Conservation (phyloP, 495 filamentous ascomycete species). For the Podospora australis region DNA sequence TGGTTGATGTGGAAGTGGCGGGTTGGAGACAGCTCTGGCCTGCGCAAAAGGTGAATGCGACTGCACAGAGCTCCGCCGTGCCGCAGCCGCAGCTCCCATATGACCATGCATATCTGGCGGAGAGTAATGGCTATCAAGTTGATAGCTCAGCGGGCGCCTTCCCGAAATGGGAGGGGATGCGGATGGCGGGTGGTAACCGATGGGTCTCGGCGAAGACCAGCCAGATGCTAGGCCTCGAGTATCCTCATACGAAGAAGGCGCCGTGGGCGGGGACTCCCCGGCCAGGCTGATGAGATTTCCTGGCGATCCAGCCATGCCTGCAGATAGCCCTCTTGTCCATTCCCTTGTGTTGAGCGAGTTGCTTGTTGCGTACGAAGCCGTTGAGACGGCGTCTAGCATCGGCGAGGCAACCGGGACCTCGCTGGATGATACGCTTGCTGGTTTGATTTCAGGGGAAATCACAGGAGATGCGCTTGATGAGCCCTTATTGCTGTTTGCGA, state of each 20-base stretch:
- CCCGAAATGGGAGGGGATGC: constrained; percentile 41
- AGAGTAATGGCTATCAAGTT: constrained; percentile 41
- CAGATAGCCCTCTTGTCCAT: constrained; percentile 42
- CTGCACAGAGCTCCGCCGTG: constrained; percentile 53
- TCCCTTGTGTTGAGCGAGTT: constrained; percentile 45
- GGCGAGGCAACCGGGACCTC: constrained; percentile 35
- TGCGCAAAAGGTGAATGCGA: constrained; percentile 51
- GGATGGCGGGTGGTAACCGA: constrained; percentile 35
- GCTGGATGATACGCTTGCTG: constrained; percentile 30
- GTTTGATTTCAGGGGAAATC: constrained; percentile 37
- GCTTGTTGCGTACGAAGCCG: constrained; percentile 40
- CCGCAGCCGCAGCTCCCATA: constrained; percentile 34
- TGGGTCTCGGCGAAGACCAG: constrained; percentile 37
- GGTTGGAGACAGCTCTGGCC: constrained; percentile 41
- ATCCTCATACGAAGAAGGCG: constrained; percentile 50
- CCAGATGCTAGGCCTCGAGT: constrained; percentile 34
- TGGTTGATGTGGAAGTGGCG: constrained; percentile 74
- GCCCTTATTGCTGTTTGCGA: constrained; percentile 30
- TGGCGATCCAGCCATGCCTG: constrained; percentile 47
- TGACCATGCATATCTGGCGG: constrained; percentile 39
- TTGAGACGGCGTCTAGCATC: constrained; percentile 38
- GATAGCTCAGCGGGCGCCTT: constrained; percentile 46
- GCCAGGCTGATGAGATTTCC: constrained; percentile 48
- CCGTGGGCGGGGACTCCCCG: constrained; percentile 48
- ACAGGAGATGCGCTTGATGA: constrained; percentile 36